A percentile compares a stretch with the other conserved stretches of the same genome.
These are phyloP conservation scores for Suillus variegatus DNA, from an alignment of 768 basidiomycete genomes.

Conservation along the genomic window DNA sequence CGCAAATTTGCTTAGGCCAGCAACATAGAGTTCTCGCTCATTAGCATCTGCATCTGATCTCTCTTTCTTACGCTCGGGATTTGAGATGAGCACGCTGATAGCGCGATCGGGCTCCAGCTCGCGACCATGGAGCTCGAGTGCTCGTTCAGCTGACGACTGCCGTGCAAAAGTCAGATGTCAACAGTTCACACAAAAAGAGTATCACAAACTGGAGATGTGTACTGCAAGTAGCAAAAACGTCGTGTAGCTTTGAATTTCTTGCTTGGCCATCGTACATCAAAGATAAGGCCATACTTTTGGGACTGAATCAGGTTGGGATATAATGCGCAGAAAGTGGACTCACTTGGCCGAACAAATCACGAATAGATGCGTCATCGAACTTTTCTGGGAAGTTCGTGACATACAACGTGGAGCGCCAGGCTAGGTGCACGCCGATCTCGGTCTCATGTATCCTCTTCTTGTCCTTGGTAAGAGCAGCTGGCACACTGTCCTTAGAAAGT, in stretches of 20 bases:
- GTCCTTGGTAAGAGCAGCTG: conserved; percentile 89
- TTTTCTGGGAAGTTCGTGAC: conserved; percentile 94
- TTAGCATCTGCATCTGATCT: conserved; percentile 88
- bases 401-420: conserved; percentile 93
- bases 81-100: conserved; percentile 83
- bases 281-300: conserved; percentile 80
- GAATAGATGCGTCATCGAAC: conserved; percentile 73
- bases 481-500: conserved; percentile 66
- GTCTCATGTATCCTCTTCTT: conserved; percentile 80
- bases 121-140: conserved; percentile 77
- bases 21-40: conserved; percentile 84
- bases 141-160: conserved; percentile 67
- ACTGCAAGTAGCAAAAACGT: conserved; percentile 95
- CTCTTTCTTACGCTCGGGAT: conserved; percentile 86
- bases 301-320: conserved; percentile 9
- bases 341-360: conserved; percentile 80
- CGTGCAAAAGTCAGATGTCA: not conserved
- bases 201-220: conserved; percentile 72
- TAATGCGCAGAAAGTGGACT: conserved; percentile 14
- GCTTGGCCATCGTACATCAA: conserved; percentile 97
- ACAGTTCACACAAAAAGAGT: not conserved
- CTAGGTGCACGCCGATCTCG: conserved; percentile 85
- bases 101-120: conserved; percentile 70
- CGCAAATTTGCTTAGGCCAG: conserved; percentile 78
- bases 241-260: conserved; percentile 92